Conservation (phyloP, 257 asterid species). For the Eustoma russellianum region DNA sequence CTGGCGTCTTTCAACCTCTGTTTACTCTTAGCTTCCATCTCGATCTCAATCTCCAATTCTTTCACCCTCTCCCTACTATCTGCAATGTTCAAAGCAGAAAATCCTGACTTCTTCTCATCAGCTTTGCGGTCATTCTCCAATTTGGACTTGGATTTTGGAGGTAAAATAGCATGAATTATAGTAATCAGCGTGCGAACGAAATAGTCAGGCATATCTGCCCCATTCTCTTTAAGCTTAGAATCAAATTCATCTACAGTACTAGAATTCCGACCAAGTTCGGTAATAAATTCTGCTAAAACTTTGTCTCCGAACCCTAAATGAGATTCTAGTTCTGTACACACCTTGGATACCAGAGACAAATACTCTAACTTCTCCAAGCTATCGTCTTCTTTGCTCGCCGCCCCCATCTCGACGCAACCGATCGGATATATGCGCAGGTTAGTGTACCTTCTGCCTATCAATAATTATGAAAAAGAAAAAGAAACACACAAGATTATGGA, state of each 20-base stretch:
- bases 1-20: slow-evolving; percentile 20
- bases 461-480: too few species aligned
- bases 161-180: slow-evolving; percentile 76
- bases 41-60: slow-evolving; percentile 81
- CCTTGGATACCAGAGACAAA: slow-evolving; percentile 72
- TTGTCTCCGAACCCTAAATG: slow-evolving; percentile 68
- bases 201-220: slow-evolving; percentile 87
- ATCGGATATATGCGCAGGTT: too few species aligned
- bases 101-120: slow-evolving; percentile 32
- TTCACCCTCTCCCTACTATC: slow-evolving; percentile 66
- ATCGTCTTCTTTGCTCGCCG: slow-evolving; percentile 27
- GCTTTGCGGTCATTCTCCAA: slow-evolving; percentile 22
- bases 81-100: slow-evolving; percentile 51
- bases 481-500: too few species aligned
- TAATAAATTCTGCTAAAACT: slow-evolving; percentile 72
- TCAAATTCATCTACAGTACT: slow-evolving; percentile 53
- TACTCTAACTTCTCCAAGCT: slow-evolving; percentile 67
- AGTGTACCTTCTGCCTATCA: too few species aligned
- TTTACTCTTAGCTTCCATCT: slow-evolving; percentile 39
- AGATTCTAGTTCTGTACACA: slow-evolving; percentile 64
- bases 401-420: slow-evolving; percentile 35
- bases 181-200: slow-evolving; percentile 72
- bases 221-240: slow-evolving; percentile 45
- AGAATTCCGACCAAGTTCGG: slow-evolving; percentile 61
- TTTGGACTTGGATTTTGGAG: slow-evolving; percentile 39